Evolutionary conservation across 495 filamentous ascomycete species (phyloP).

Genomic region (Hyaloscypha bicolor): DNA sequence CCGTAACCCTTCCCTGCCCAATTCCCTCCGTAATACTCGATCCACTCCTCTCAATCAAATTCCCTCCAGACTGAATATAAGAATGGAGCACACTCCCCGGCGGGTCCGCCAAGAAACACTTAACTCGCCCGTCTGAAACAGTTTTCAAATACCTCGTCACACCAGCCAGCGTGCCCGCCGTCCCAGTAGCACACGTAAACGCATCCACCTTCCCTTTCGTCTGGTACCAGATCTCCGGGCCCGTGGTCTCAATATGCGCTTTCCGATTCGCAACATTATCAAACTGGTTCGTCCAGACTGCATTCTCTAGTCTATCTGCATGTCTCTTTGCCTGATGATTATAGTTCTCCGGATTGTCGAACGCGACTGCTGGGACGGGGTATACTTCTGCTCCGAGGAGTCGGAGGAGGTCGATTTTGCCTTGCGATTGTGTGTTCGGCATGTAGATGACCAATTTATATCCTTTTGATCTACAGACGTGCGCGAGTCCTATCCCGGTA

Average conservation of each 20-base stretch:
- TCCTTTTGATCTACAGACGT: slow-evolving; percentile 91
- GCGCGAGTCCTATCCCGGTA: slow-evolving; percentile 95
- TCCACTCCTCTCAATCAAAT: slow-evolving; percentile 77
- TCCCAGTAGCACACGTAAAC: slow-evolving; percentile 94
- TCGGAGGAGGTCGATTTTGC: slow-evolving; percentile 92
- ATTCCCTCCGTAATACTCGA: slow-evolving; percentile 97
- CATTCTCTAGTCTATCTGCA: slow-evolving; percentile 82
- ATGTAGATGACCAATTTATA: slow-evolving; percentile 98
- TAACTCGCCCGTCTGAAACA: slow-evolving; percentile 75
- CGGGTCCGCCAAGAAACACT: slow-evolving; percentile 89
- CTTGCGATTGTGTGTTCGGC: slow-evolving; percentile 97
- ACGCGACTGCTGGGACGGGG: slow-evolving; percentile 96
- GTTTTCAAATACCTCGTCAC: slow-evolving; percentile 89
- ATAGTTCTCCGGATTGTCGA: slow-evolving; percentile 94
- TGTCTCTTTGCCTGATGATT: slow-evolving; percentile 93
- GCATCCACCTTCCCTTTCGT: slow-evolving; percentile 85
- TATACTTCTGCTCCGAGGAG: slow-evolving; percentile 95
- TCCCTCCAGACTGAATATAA: slow-evolving; percentile 85
- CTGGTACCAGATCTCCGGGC: slow-evolving; percentile 97
- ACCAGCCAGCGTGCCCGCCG: slow-evolving; percentile 88
- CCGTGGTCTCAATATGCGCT: slow-evolving; percentile 95
- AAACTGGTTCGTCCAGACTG: slow-evolving; percentile 99
- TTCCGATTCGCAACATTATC: slow-evolving; percentile 93
- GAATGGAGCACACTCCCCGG: slow-evolving; percentile 90
- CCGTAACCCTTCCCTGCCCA: slow-evolving; percentile 94